phyloP scores from a whole-genome alignment of 2,329 filamentous ascomycete genomes.

The Calonectria pauciramosa region DNA sequence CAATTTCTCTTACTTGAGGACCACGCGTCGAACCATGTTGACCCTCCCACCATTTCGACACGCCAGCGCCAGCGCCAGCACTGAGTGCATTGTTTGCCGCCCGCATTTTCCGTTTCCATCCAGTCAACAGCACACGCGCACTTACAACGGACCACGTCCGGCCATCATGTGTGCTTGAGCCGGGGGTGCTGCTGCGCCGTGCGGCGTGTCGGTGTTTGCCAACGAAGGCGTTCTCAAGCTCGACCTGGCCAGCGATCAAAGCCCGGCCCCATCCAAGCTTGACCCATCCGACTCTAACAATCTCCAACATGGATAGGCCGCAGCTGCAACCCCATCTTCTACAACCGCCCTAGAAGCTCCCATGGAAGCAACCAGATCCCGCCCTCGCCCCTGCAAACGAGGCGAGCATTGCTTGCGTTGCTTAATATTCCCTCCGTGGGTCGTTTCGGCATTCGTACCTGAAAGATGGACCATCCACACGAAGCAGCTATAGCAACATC shows the following conservation, averaged over 20 bases:
- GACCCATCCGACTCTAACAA: constrained; percentile 7
- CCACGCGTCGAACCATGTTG: constrained; percentile 19
- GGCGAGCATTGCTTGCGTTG: constrained; percentile 12
- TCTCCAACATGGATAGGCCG: background rate
- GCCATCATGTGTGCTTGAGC: constrained; percentile 12
- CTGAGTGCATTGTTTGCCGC: constrained; percentile 14
- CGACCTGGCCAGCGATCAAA: constrained; percentile 3
- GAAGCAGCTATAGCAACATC: background rate
- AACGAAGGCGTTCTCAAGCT: background rate
- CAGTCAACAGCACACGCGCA: background rate
- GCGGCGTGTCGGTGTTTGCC: background rate
- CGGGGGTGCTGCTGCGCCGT: constrained; percentile 8
- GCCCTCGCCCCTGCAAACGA: constrained; percentile 16
- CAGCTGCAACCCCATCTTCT: constrained; percentile 16
- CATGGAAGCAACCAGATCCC: background rate
- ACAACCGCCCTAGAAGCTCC: constrained; percentile 27
- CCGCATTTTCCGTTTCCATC: constrained; percentile 9
- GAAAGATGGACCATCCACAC: constrained; percentile 11
- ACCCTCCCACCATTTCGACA: constrained; percentile 28
- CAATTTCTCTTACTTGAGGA: constrained; percentile 30
- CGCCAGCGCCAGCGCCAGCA: background rate
- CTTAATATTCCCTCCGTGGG: constrained; percentile 10
- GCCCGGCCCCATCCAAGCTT: background rate
- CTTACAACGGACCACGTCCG: constrained; percentile 15
- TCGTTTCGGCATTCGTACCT: constrained; percentile 12